These are phyloP conservation scores for Pestalotiopsis sp. DNA, from an alignment of 2,329 filamentous ascomycete species.

Conservation along the genomic window DNA sequence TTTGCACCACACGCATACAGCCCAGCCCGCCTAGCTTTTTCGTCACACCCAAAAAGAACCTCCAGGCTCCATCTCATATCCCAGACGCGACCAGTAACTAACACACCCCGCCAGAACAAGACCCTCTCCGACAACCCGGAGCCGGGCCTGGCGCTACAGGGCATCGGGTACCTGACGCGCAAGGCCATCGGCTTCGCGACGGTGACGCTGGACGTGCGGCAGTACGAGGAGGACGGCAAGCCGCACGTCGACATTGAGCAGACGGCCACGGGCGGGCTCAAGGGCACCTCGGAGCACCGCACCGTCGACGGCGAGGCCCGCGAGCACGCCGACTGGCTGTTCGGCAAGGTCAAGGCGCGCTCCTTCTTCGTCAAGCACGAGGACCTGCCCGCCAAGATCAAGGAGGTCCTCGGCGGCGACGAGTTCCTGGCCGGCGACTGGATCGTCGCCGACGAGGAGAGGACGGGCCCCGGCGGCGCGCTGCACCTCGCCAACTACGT, in stretches of 20 bases:
- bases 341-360: constrained; percentile 69
- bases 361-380: constrained; percentile 55
- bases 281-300: constrained; percentile 62
- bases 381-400: constrained; percentile 56
- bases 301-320: constrained; percentile 55
- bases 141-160: constrained; percentile 71
- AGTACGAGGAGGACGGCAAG: constrained; percentile 49
- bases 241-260: constrained; percentile 75
- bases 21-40: too few species aligned
- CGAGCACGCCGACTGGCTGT: constrained; percentile 77
- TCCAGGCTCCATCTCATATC: neutral
- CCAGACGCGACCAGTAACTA: too few species aligned
- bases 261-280: constrained; percentile 69
- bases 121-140: constrained; percentile 70
- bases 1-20: constrained; percentile 9
- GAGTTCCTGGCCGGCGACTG: constrained; percentile 61
- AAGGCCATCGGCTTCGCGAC: constrained; percentile 72
- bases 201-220: constrained; percentile 65
- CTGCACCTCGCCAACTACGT: constrained; percentile 69
- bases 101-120: constrained; percentile 64
- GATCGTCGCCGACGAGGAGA: constrained; percentile 54
- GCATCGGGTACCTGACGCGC: constrained; percentile 71
- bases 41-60: neutral
- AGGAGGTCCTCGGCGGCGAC: constrained; percentile 51
- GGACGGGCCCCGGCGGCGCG: constrained; percentile 57